Evolutionary conservation across 192 early-diverging fungal species (phyloP).

Genomic region (Phycomyces blakesleeanus): DNA sequence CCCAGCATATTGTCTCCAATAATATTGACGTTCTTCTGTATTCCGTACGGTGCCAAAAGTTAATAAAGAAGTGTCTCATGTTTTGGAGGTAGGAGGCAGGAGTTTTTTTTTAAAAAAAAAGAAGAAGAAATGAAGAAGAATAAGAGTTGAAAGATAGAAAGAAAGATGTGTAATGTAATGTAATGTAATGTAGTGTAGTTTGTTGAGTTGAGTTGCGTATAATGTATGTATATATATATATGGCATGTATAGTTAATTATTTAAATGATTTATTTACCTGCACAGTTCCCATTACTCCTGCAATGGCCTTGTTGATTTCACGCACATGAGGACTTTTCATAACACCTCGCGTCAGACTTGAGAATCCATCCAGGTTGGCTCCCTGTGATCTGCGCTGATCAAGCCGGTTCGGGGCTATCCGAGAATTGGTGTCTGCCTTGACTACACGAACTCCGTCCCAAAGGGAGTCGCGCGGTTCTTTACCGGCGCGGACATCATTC

Average conservation of each 20-base stretch:
- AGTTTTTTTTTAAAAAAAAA: no score
- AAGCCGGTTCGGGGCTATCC: neutral
- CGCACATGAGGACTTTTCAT: constrained; percentile 49
- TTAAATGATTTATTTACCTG: constrained; percentile 34
- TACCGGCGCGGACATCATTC: constrained; percentile 45
- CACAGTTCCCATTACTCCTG: constrained; percentile 40
- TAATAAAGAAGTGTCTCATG: no score
- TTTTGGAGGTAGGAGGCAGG: no score
- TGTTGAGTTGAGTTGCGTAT: no score
- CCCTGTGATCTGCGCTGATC: constrained; percentile 10
- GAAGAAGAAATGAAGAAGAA: no score
- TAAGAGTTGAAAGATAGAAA: no score
- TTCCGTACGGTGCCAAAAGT: no score
- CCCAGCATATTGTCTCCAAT: constrained; percentile 36
- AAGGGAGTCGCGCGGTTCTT: constrained; percentile 29
- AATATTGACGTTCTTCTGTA: constrained; percentile 35
- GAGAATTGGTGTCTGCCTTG: neutral
- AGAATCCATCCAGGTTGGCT: constrained; percentile 15
- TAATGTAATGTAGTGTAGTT: no score
- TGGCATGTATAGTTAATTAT: no score
- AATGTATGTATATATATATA: no score
- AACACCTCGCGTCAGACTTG: constrained; percentile 47
- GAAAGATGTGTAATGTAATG: no score
- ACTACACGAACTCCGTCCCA: neutral
- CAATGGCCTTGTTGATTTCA: constrained; percentile 52